These are phyloP conservation scores for Flaveria brownii DNA, from an alignment of 129 eudicot genomes.

Conservation along the genomic window DNA sequence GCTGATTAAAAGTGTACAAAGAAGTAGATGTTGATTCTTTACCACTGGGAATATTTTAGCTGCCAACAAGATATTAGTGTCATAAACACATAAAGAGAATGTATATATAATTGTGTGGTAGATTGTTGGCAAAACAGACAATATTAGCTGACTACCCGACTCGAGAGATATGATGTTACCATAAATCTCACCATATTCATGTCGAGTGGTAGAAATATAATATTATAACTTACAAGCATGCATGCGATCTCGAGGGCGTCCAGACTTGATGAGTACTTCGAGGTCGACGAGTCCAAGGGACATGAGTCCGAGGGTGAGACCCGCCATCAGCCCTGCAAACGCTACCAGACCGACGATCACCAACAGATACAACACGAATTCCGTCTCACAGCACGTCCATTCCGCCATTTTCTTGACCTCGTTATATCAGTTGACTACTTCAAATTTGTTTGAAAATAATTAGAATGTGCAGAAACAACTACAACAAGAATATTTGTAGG, in stretches of 20 bases:
- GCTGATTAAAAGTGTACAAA: slow-evolving; percentile 96
- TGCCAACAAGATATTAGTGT: slow-evolving; percentile 40
- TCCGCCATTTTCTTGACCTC: slow-evolving; percentile 40
- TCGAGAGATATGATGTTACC: background rate
- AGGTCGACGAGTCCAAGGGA: slow-evolving; percentile 97
- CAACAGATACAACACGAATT: slow-evolving; percentile 48
- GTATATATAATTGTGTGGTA: no score
- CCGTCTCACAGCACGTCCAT: slow-evolving; percentile 59
- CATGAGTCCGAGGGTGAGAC: slow-evolving; percentile 92
- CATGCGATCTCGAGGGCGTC: slow-evolving; percentile 78
- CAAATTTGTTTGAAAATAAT: background rate
- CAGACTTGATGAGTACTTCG: slow-evolving; percentile 95
- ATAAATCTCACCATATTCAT: slow-evolving; percentile 3
- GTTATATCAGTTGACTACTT: background rate
- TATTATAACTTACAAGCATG: slow-evolving; percentile 64
- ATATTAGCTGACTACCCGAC: no score
- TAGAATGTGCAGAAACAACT: slow-evolving; percentile 13
- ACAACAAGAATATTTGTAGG: slow-evolving; percentile 29
- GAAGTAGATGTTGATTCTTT: slow-evolving; percentile 95
- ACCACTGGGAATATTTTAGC: slow-evolving; percentile 95
- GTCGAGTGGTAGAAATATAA: background rate
- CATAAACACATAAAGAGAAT: background rate
- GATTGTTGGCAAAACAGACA: no score
- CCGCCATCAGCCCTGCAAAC: slow-evolving; percentile 98
- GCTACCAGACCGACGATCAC: slow-evolving; percentile 60